Evolutionary conservation across 1,284 basidiomycete species (phyloP), one percentile per base, ranked within the genome.

Genomic region (Ustilago cynodontis): DNA sequence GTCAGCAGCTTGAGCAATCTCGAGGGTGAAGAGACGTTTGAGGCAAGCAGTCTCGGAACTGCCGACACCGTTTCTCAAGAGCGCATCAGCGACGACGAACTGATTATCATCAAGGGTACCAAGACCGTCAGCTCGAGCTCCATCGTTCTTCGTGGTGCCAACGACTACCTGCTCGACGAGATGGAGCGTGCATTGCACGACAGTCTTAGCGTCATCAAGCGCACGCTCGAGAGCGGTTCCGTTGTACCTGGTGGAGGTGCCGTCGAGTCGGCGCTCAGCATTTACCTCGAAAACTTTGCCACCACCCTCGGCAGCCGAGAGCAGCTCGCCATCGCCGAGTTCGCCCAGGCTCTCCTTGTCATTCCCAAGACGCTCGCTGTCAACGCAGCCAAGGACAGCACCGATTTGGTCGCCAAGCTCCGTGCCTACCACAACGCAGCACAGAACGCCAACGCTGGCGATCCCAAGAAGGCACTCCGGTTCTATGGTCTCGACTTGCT

Each of bases 81-180:
- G 88, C 91, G 96, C 71, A 94, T 99, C 86, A 93, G 93, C n/a
- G 97, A 99, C 83, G 97, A 99, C 87, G 97, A 99, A 86, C 90
- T 98, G 53, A 99, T 99, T 86, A 89, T 99, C 68, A 90, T 99
- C 88, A 98, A 97, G 88, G 97, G 97, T 6, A 98, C 96, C 62
- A 99, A 97, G 88, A 92, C 95, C 37, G 95, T 98, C 86, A 95
- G 88, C 88, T 95, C 94, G 22, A 89, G 93, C 26, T 98, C 95
- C 43, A 93, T 99, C 85, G 91, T 99, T 68, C 88, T 99, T 71
- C 91, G 97, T 67, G 97, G 97, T 64, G 97, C 97, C 43, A 99
- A 99, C 87, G 97, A 99, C 88, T 99, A 98, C 87, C 94, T 99
- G 92, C 88, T 99, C 77, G 97, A 99, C 87, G 97, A 99, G 89